Conservation (phyloP, 305 asterid genomes). For the Caryopteris hybrid region DNA sequence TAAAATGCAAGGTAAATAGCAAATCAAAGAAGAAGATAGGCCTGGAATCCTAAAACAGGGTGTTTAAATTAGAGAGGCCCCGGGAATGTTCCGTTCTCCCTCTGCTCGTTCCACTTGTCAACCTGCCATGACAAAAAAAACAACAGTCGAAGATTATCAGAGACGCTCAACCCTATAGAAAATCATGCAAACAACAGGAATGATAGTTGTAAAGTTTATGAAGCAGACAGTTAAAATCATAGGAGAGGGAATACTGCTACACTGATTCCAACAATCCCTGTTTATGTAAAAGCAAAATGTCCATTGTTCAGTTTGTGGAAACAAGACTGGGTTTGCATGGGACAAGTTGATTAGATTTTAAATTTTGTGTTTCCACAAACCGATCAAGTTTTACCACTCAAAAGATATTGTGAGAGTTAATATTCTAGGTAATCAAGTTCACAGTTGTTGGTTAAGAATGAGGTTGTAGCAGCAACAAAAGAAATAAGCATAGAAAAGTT, state of each 20-base stretch:
- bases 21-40: slow-evolving; percentile 7
- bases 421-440: background rate
- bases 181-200: background rate
- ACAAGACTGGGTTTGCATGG: background rate
- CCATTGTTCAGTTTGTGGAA: no score
- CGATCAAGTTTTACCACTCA: background rate
- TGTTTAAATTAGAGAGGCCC: slow-evolving; percentile 55
- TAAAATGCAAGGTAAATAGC: slow-evolving; percentile 12
- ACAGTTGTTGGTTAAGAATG: background rate
- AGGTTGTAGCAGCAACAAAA: background rate
- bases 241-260: background rate
- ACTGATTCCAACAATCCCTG: background rate
- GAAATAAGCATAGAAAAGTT: background rate
- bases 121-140: slow-evolving; percentile 31
- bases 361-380: background rate
- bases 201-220: background rate
- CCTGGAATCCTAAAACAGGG: background rate
- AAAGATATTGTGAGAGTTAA: background rate
- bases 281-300: background rate
- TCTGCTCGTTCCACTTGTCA: slow-evolving; percentile 83
- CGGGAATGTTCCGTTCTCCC: slow-evolving; percentile 79
- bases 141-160: background rate
- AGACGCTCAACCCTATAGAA: background rate
- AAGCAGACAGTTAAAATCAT: background rate
- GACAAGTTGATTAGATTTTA: background rate